Base-by-base conservation (phyloP, 768 basidiomycete genomes). In the Cyclocybe cylindracea region DNA sequence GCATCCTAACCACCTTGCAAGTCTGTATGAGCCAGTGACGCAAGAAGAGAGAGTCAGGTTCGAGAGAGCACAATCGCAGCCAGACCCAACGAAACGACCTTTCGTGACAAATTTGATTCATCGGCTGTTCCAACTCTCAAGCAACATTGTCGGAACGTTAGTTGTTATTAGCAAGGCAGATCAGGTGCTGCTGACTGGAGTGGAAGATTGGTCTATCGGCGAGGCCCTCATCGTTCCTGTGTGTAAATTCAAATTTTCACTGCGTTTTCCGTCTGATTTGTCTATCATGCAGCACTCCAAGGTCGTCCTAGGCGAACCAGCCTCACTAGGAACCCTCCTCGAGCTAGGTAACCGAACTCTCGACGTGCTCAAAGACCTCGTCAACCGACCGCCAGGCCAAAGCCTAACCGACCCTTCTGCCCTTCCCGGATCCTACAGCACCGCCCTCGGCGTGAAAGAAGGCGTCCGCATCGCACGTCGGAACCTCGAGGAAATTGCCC, bases 1-100 rank as follows among this genome's bases (percentile, higher is more conserved):
- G 0, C 94, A 98, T 67, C 94, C 94, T 6, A 90, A 94, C 61
- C 87, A 94, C 60, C 78, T 97, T 10, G 84, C 87, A 1, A 86
- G 86, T 57, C 74, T 91, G 24, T 75, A 95, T 58, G 91, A 95
- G 51, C 87, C 92, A 5, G 77, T 90, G 10, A 87, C 88, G 0
- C 65, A 78, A 2, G 91, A 92, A 9, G 94, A 96, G 59, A 80
- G 87, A 6, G 69, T 69, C 0, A 75, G 76, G 44, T 74, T 91
- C 43, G 89, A 94, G 60, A 85, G 84, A 55, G 87, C 89, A 41
- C 71, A 80, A 4, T 70, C 80, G 49, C 51, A 59, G 38, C 66
- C 79, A 16, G 89, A 94, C 49, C 78, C 83, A 1, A 69, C 79
- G 50, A 87, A 84, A 58, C 79, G 86, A 5, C 91, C 94, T 0